Base-by-base conservation (phyloP, 495 filamentous ascomycete species). In the Platismatia glauca region DNA sequence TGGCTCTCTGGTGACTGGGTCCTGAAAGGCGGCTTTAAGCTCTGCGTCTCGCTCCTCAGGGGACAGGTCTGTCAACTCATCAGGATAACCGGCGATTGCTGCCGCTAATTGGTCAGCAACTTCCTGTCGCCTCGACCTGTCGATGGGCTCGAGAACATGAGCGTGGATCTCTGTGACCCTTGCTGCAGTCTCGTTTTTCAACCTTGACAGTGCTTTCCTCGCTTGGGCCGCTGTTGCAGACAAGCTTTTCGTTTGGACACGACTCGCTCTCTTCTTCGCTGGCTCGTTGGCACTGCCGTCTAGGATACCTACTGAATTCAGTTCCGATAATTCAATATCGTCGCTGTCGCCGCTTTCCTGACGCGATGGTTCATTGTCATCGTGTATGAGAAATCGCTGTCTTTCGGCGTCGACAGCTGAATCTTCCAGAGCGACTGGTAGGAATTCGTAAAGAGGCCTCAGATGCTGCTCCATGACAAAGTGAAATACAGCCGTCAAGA, bases 341-440 rank as follows among this genome's bases (percentile, higher is more conserved):
- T 77, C 74, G n/a, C 75, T 75, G 35, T 79, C 76, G 35, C 77
- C 76, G 15, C 81, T 80, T 50, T 82, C 79, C 7, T 80, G 77
- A 56, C 63, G 65, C 59, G 77, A 68, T 2, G 72, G 73, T 37
- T 80, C 70, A 11, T 83, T 79, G 41, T 78, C 78, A 57, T 83
- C 83, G 67, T 91, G 87, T 24, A 84, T 87, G 35, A 85, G 81
- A 33, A 86, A 86, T 71, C 96, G 97, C 61, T 87, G 87, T 68
- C 91, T 83, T 69, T 97, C 94, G 9, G 91, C 85, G 53, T 87
- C 79, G 20, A 92, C 89, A 3, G 94, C 94, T 58, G 93, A 89
- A 67, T 98, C 94, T 72, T 98, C 94, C 55, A 97, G 80, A 0
- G 94, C 96, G 67, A 98, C 93, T 1, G 94, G 94, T 46, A 98